A percentile compares a stretch with the other conserved stretches of the same genome.
Conservation (phyloP, 345 rosid genomes). For the Brassica nigra region DNA sequence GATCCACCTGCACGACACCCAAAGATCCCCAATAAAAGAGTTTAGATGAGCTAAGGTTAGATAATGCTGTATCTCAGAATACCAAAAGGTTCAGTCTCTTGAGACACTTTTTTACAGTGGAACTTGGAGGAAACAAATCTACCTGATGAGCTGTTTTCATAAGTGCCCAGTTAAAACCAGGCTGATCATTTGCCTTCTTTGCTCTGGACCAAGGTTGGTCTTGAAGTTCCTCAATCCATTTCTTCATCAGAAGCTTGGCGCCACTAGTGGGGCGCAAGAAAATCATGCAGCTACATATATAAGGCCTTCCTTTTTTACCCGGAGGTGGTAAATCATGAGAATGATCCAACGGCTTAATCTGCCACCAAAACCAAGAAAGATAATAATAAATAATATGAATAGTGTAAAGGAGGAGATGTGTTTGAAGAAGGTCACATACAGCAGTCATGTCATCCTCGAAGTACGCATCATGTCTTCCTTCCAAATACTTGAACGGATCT, state of each 20-base stretch:
- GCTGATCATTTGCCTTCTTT: slow-evolving; percentile 93
- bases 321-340: slow-evolving; percentile 92
- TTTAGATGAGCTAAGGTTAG: too few species aligned
- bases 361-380: not conserved
- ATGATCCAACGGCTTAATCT: slow-evolving; percentile 90
- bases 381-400: not conserved
- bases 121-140: too few species aligned
- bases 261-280: slow-evolving; percentile 76
- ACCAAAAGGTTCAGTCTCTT: not conserved
- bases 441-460: not conserved
- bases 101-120: not conserved
- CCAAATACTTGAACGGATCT: not conserved
- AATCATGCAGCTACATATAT: slow-evolving; percentile 96
- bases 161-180: slow-evolving; percentile 96
- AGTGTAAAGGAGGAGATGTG: not conserved
- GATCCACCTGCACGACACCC: slow-evolving; percentile 2
- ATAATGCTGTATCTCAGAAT: too few species aligned
- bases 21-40: not conserved
- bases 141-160: slow-evolving; percentile 83
- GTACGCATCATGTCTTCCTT: not conserved
- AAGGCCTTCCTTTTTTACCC: slow-evolving; percentile 85
- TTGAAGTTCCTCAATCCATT: slow-evolving; percentile 89
- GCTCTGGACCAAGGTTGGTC: slow-evolving; percentile 82
- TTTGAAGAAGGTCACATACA: not conserved
- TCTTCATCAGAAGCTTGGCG: slow-evolving; percentile 88